Percentiles rank a stretch among this genome's conserved stretches.
These are phyloP conservation scores for Lojkania enalia DNA, from an alignment of 2,329 filamentous ascomycete species.

Conservation along the genomic window DNA sequence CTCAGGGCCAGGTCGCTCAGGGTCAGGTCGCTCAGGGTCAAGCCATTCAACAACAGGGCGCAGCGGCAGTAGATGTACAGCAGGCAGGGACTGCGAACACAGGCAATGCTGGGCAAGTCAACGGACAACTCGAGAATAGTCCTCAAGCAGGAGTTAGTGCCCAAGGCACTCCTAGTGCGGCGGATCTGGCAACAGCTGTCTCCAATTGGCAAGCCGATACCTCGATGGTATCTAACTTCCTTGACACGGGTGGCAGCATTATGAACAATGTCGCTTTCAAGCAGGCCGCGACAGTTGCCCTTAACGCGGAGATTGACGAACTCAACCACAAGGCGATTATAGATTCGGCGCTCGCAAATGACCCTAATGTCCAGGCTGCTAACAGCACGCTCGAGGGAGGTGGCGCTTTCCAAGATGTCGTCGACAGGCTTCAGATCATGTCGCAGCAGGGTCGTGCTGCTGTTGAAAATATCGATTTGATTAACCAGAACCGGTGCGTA, in stretches of 20 bases:
- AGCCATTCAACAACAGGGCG: not conserved
- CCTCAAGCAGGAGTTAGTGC: slow-evolving; percentile 1
- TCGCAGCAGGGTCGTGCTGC: slow-evolving; percentile 38
- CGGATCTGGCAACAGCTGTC: slow-evolving; percentile 40
- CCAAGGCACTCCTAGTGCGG: slow-evolving; percentile 24
- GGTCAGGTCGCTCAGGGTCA: slow-evolving; percentile 3
- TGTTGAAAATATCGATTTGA: slow-evolving; percentile 38
- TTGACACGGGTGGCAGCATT: slow-evolving; percentile 38
- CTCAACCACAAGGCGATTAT: slow-evolving; percentile 45
- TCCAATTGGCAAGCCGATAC: slow-evolving; percentile 45
- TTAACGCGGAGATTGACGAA: slow-evolving; percentile 45
- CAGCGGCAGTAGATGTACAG: not conserved
- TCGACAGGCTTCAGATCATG: slow-evolving; percentile 45
- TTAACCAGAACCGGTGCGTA: slow-evolving; percentile 43
- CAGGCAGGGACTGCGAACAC: not conserved
- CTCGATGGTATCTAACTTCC: slow-evolving; percentile 44
- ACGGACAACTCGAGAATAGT: slow-evolving; percentile 2
- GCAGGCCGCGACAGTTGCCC: slow-evolving; percentile 41
- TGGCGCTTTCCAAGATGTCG: slow-evolving; percentile 45
- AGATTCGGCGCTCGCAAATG: slow-evolving; percentile 29
- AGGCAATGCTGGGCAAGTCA: not conserved
- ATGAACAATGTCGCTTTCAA: slow-evolving; percentile 42
- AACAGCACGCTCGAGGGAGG: slow-evolving; percentile 43
- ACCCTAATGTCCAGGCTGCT: slow-evolving; percentile 38
- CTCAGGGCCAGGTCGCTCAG: not conserved